Evolutionary conservation across 2,329 filamentous ascomycete species (phyloP).

Genomic region (Penicillium glabrum): DNA sequence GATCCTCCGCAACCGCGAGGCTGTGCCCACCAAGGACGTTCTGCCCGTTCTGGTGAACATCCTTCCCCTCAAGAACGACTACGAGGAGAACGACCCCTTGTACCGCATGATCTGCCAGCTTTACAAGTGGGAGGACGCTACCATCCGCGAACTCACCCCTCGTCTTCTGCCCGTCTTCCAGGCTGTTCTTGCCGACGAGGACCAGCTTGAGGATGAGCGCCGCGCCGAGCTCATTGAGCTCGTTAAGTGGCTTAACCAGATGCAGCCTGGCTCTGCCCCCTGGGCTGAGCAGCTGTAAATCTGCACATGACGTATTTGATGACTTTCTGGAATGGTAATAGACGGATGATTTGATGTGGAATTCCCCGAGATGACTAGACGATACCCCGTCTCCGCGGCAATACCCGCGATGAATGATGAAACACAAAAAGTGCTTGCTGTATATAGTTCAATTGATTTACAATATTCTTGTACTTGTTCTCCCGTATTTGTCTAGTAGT

Average conservation of each 20-base stretch:
- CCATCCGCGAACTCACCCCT: slow-evolving; percentile 47
- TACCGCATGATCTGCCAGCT: slow-evolving; percentile 87
- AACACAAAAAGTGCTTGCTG: slow-evolving; percentile 26
- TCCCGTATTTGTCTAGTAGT: too few relatives aligned
- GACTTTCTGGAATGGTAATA: slow-evolving; percentile 24
- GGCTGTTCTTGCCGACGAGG: slow-evolving; percentile 46
- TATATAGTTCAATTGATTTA: slow-evolving; percentile 27
- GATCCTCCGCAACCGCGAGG: slow-evolving; percentile 85
- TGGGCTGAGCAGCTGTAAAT: slow-evolving; percentile 40
- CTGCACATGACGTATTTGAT: slow-evolving; percentile 8
- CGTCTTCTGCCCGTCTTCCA: slow-evolving; percentile 50
- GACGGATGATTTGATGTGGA: slow-evolving; percentile 23
- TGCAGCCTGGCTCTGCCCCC: slow-evolving; percentile 41
- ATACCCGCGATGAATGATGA: slow-evolving; percentile 33
- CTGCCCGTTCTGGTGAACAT: slow-evolving; percentile 76
- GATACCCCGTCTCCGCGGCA: slow-evolving; percentile 30
- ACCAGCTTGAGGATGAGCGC: slow-evolving; percentile 51
- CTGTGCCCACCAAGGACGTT: slow-evolving; percentile 76
- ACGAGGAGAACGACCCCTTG: slow-evolving; percentile 92
- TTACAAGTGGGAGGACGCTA: slow-evolving; percentile 55
- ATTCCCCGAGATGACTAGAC: slow-evolving; percentile 29
- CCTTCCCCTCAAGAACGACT: slow-evolving; percentile 88
- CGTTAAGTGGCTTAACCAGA: slow-evolving; percentile 50
- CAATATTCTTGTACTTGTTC: slow-evolving; percentile 2
- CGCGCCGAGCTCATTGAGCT: slow-evolving; percentile 48